These are phyloP conservation scores for Diplodia sapinea DNA, from an alignment of 2,329 filamentous ascomycete genomes.

Conservation along the genomic window DNA sequence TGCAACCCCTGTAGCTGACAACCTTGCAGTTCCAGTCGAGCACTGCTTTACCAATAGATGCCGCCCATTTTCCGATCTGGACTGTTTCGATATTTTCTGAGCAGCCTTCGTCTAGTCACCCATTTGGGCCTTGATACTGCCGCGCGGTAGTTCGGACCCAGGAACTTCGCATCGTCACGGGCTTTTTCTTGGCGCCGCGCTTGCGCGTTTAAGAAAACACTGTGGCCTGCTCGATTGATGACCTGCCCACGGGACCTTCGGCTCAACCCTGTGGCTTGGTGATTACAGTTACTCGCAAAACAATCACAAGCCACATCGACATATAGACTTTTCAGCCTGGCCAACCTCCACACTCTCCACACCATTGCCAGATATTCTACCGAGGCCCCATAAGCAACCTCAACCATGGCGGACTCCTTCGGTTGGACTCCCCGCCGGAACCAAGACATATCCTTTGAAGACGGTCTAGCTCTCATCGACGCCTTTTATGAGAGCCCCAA, in stretches of 20 bases:
- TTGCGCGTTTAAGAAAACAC: not conserved
- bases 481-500: conserved; percentile 4
- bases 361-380: not conserved
- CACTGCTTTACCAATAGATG: not conserved
- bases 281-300: not conserved
- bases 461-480: conserved; percentile 20
- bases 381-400: not conserved
- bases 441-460: conserved; percentile 11
- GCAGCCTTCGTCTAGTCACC: not conserved
- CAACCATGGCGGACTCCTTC: not conserved
- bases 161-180: not conserved
- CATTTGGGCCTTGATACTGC: not conserved
- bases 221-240: not conserved
- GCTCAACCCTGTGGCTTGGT: not conserved
- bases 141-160: not conserved
- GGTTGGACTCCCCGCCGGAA: not conserved
- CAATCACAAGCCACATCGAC: not conserved
- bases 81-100: not conserved
- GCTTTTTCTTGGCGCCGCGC: not conserved
- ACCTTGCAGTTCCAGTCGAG: not conserved
- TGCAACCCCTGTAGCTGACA: not conserved
- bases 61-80: not conserved
- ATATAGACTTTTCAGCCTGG: not conserved
- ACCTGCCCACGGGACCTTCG: not conserved
- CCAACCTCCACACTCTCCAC: not conserved